Conservation (phyloP, 1,284 basidiomycete species). For the Malassezia brasiliensis region DNA sequence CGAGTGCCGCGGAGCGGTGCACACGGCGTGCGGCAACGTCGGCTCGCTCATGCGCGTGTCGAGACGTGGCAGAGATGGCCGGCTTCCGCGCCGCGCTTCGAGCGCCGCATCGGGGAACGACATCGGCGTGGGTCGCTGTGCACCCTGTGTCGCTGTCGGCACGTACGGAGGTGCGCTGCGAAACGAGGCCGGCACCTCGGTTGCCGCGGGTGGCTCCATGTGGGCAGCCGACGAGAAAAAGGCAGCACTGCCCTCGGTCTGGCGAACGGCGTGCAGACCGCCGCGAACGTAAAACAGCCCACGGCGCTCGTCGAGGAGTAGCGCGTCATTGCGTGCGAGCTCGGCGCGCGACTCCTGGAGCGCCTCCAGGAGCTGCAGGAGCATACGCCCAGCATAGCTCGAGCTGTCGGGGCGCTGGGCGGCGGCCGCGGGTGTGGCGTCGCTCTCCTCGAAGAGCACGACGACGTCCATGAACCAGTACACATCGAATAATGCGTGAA, state of each 20-base stretch:
- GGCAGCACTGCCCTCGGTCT: neutral
- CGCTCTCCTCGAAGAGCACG: conserved; percentile 13
- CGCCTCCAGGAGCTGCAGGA: conserved; percentile 5
- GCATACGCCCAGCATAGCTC: conserved; percentile 1
- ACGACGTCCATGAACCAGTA: conserved; percentile 14
- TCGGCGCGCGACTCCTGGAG: neutral
- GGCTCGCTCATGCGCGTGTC: neutral
- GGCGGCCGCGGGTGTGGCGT: neutral
- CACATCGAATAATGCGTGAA: neutral
- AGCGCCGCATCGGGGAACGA: too few relatives aligned
- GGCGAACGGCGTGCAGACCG: conserved; percentile 4
- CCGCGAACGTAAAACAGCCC: conserved; percentile 11
- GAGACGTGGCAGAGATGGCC: neutral
- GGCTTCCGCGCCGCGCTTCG: neutral
- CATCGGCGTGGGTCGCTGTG: too few relatives aligned
- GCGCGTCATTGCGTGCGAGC: neutral
- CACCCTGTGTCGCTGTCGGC: too few relatives aligned
- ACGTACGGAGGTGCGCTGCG: too few relatives aligned
- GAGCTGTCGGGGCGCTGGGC: neutral
- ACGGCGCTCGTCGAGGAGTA: neutral
- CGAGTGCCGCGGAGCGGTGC: neutral
- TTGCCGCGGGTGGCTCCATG: too few relatives aligned
- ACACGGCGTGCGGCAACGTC: too few relatives aligned
- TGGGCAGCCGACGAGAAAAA: neutral
- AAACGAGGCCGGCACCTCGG: too few relatives aligned